Percentiles rank a stretch among this genome's conserved stretches.
phyloP scores from a whole-genome alignment of 768 basidiomycete genomes.

The Suillus lakei region DNA sequence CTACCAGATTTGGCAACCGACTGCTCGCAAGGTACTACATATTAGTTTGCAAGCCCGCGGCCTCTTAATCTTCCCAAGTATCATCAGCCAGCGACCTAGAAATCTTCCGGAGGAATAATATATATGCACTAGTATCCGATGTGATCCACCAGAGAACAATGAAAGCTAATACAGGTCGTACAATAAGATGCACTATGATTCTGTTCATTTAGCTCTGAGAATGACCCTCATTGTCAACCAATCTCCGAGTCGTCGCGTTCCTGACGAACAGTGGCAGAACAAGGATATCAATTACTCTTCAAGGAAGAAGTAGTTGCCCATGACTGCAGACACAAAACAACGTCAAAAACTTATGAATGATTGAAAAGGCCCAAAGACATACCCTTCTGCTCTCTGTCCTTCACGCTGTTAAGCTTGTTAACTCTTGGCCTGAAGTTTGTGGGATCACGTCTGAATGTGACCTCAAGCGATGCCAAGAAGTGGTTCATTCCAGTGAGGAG shows the following conservation, averaged over 20 bases:
- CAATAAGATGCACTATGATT: background rate
- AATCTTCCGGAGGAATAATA: background rate
- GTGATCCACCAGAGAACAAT: background rate
- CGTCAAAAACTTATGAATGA: constrained; percentile 13
- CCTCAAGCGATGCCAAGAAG: constrained; percentile 93
- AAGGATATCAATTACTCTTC: constrained; percentile 58
- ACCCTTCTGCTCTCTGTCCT: constrained; percentile 90
- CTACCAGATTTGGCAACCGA: background rate
- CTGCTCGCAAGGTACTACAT: background rate
- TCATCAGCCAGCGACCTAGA: background rate
- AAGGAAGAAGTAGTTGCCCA: constrained; percentile 93
- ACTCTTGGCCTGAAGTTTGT: constrained; percentile 91
- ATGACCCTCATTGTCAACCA: background rate
- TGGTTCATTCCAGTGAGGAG: constrained; percentile 97
- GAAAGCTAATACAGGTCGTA: constrained; percentile 2
- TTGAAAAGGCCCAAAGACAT: constrained; percentile 24
- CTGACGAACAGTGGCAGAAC: background rate
- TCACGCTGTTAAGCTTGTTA: constrained; percentile 83
- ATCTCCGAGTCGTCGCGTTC: background rate
- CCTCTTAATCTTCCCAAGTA: constrained; percentile 6
- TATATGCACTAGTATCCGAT: background rate
- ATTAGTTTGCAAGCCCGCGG: background rate
- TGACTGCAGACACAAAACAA: constrained; percentile 44
- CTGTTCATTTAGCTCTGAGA: background rate
- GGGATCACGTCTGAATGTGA: constrained; percentile 98